Base-by-base conservation (phyloP, 1,284 basidiomycete genomes). In the Fomitopsis betulina region DNA sequence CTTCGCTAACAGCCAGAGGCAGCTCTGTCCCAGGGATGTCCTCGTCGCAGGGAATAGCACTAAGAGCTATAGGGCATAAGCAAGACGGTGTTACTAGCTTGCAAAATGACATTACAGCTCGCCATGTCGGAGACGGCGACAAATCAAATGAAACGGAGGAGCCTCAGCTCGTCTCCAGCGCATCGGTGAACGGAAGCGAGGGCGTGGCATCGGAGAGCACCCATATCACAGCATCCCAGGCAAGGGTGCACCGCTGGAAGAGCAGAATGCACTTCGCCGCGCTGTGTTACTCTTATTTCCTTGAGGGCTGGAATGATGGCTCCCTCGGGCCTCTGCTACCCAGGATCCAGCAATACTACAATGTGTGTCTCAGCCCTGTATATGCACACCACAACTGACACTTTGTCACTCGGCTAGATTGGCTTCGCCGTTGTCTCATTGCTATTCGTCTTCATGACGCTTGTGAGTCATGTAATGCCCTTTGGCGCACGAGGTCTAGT, bases 221-320 rank as follows among this genome's bases (percentile, higher is more conserved):
- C 17, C 23, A 27, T 15, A 27, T n/a, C 15, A 27, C 45, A 15
- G 25, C 45, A 32, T 5, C 45, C 27, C 45, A 47, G 13, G 45
- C 45, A 25, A 47, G 27, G 45, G 21, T 17, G 13, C 23, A 47
- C n/a, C 52, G 52, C 52, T 40, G 38, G 52, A 35, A 35, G 13
- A 60, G 62, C 23, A 60, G 59, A 70, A 23, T 69, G 6, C 73
- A 75, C 52, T 73, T 75, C 56, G 60, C 66, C 19, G 68, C 73
- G 10, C 57, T 75, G 23, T 76, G 73, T 59, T 73, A 63, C 58
- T 61, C 61, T n/a, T 63, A 76, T 54, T 80, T 79, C 64, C 65
- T 81, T 5, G 75, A 76, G 30, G 82, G 83, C 17, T 84, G 82
- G 82, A 84, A 83, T 60, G 82, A 84, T 65, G 82, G 79, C 21